phyloP scores from a whole-genome alignment of 352 stramenopile genomes.

The Globisporangium paddicum region DNA sequence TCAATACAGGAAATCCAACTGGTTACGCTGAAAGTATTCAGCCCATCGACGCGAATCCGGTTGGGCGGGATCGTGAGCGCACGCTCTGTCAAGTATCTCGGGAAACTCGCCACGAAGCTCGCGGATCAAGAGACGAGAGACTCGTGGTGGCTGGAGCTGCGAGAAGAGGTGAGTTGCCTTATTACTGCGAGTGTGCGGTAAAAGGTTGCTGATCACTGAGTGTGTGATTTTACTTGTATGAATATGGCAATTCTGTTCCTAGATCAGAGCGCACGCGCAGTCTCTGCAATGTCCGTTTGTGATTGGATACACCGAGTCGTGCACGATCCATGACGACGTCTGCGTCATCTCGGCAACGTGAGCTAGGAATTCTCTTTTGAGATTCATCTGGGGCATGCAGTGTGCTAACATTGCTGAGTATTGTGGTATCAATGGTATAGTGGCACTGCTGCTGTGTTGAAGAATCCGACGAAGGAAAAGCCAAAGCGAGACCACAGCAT shows the following conservation, averaged over 20 bases:
- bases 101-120: slow-evolving; percentile 92
- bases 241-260: neutral
- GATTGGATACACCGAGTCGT: slow-evolving; percentile 95
- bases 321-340: slow-evolving; percentile 96
- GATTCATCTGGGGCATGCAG: neutral
- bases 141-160: slow-evolving; percentile 96
- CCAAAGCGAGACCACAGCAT: slow-evolving; percentile 23
- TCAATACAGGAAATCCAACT: slow-evolving; percentile 93
- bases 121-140: slow-evolving; percentile 97
- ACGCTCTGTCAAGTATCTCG: slow-evolving; percentile 87
- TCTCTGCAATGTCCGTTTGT: slow-evolving; percentile 96
- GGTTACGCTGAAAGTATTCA: slow-evolving; percentile 93
- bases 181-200: neutral
- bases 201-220: neutral
- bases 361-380: slow-evolving; percentile 13
- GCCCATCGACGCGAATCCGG: slow-evolving; percentile 64
- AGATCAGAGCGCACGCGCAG: slow-evolving; percentile 94
- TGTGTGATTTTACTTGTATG: neutral
- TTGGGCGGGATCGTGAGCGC: slow-evolving; percentile 84
- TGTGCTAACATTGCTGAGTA: neutral
- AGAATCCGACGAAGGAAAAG: slow-evolving; percentile 52
- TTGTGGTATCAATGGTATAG: slow-evolving; percentile 15
- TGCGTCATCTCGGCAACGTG: slow-evolving; percentile 96
- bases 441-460: slow-evolving; percentile 73
- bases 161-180: slow-evolving; percentile 82